Conservation (phyloP, 1,284 basidiomycete genomes). For the Pyrrhoderma noxium region DNA sequence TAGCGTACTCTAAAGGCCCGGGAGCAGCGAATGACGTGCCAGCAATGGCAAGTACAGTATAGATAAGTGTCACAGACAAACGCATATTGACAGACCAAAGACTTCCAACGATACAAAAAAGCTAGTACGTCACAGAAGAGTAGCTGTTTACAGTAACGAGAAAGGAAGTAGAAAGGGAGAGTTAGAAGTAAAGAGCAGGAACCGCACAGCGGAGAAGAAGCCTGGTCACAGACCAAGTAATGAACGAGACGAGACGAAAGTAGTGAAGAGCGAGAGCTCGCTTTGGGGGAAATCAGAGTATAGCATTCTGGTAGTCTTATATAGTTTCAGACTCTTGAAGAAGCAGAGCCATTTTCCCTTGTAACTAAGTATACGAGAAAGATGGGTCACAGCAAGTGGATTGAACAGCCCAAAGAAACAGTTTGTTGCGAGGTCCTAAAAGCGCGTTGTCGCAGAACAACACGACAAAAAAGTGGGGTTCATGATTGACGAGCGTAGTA, state of each 20-base stretch:
- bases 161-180: background rate
- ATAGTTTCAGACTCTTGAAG: background rate
- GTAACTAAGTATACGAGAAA: background rate
- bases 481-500: no score
- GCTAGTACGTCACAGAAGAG: no score
- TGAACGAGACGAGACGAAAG: slow-evolving; percentile 1
- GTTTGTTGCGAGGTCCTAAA: no score
- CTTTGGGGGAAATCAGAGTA: background rate
- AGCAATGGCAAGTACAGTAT: slow-evolving; percentile 20
- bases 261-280: slow-evolving; percentile 3
- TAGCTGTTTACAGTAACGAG: slow-evolving; percentile 19
- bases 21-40: slow-evolving; percentile 25
- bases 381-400: background rate
- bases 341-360: no score
- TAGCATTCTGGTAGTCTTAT: background rate
- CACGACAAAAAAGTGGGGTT: no score
- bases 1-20: slow-evolving; percentile 18
- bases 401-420: no score
- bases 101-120: no score
- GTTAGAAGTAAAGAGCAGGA: background rate
- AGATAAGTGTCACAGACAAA: slow-evolving; percentile 8
- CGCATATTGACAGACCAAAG: slow-evolving; percentile 19
- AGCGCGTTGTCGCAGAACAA: no score
- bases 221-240: slow-evolving; percentile 21
- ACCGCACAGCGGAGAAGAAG: slow-evolving; percentile 17